Evolutionary conservation across 495 filamentous ascomycete genomes (phyloP), one percentile per base, ranked within the genome.

Genomic region (Diplogelasinospora grovesii): DNA sequence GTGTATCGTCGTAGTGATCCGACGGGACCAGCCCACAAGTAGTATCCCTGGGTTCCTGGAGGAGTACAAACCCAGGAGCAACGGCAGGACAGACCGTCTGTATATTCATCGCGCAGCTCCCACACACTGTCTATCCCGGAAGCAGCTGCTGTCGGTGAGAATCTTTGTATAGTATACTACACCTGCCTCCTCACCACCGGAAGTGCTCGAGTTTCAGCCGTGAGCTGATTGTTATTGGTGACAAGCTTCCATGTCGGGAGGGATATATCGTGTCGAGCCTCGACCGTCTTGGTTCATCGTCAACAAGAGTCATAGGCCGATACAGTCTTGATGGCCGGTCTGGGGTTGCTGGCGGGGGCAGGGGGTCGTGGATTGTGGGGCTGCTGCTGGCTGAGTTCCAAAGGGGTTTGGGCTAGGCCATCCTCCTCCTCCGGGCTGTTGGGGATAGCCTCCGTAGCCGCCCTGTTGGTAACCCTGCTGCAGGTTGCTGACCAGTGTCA

Each of bases 301-400:
- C 23, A 48, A 21, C 2, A 48, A 33, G 14, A 48, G 39, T 39
- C 35, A 22, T 6, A 48, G 24, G 1, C 39, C 46, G 21, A 43
- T 43, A 39, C 40, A 48, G 28, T 43, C 39, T 5, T 26, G 19
- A 9, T 38, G 34, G 8, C 39, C 39, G 5, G 26, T 27, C 4
- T 48, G 45, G 0, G 45, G 39, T 8, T 42, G 39, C 8, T 43
- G 39, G 16, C 45, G 45, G 3, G 39, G 45, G 14, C 33, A 48
- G 4, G 44, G 37, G 5, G 25, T 11, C 8, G 26, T 37, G 2
- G 24, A 13, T 11, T 34, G 36, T 13, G 28, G n/a, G 36, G 29
- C 26, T n/a, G 31, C 15, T 2, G 22, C 18, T 13, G 29, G 22
- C 15, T 10, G 13, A 20, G 11, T 11, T 14, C 9, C 9, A 7